Base-by-base conservation (phyloP, 306 rosid species). In the Boehmeria nivea region DNA sequence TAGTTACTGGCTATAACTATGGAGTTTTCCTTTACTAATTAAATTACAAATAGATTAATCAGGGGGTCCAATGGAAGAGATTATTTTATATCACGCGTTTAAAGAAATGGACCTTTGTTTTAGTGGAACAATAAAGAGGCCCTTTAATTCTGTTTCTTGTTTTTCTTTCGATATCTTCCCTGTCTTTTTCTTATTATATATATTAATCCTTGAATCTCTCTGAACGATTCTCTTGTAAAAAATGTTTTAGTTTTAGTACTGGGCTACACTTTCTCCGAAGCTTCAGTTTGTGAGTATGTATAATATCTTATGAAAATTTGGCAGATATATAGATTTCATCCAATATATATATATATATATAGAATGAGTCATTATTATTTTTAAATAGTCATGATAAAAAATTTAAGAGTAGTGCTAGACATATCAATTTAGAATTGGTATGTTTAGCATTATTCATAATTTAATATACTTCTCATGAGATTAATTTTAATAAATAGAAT, bases 71-170 rank as follows among this genome's bases (percentile, higher is more conserved):
- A 14, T 0, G 6, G 16, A 20, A 24, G 52, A 13, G 49, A 18
- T 26, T 48, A 39, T 31, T 43, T 26, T 59, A 50, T 49, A 64
- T 60, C 77, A 67, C 73, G 76, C 66, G 39, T 64, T 46, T 63
- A 78, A 74, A 79, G 73, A 51, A n/a, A 53, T 19, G 61, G 52
- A 47, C 36, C 57, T 39, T 52, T 59, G 15, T n/a, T n/a, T n/a
- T 58, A 64, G 51, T 49, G 45, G 49, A 44, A 25, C 38, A 28
- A 37, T 53, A 27, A 37, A 68, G 68, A 50, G 43, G n/a, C 33
- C 57, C 28, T 72, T 71, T 58, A 50, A 18, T 43, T 39, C 47
- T 44, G 26, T 22, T 48, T 20, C 19, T 44, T 43, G 59, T 47
- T 22, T 42, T 39, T 12, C 20, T 3, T n/a, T 17, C 17, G n/a